Evolutionary conservation across 768 basidiomycete genomes (phyloP), one percentile per base, ranked within the genome.

Genomic region (Tulasnella calospora): DNA sequence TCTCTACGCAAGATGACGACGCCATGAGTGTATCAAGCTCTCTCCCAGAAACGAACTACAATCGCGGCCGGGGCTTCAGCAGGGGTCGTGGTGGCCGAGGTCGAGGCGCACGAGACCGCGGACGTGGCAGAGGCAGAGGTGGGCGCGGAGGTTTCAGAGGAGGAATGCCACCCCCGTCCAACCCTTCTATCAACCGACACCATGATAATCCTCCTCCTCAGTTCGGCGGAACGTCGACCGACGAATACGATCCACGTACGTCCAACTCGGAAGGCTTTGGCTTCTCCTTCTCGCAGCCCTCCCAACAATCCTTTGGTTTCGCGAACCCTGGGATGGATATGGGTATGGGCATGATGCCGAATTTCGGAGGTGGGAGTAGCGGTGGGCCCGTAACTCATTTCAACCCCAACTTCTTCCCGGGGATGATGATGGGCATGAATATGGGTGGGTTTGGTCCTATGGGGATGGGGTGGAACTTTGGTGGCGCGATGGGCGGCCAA

Each of bases 261-360:
- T 38, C 35, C 57, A 57, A 21, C 46, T 61, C 36, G 1, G 61
- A 67, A 33, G 27, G 27, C 30, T 67, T 74, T n/a, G 10, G 21
- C 46, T 36, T 36, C 51, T 33, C 75, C 15, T 76, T 61, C 36
- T 38, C 51, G 23, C 35, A 17, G 0, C 36, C 75, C 30, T 51
- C 15, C 0, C 75, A 76, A 33, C 30, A 51, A 47, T 15, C 51
- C n/a, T 76, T 61, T 36, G 81, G 21, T 80, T 83, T 17, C 84
- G 83, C 5, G 77, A 86, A 15, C 79, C 85, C 78, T 87, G 86
- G 21, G 86, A 87, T 67, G 61, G 13, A 23, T 5, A 67, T 67
- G 61, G 61, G 61, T 13, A 67, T 67, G 61, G 61, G 61, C 23
- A 87, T 88, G 10, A 87, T 89, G n/a, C 81, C 85, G 70, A 87